Evolutionary conservation across 495 filamentous ascomycete species (phyloP).

Genomic region (Penicillium malachiteum): DNA sequence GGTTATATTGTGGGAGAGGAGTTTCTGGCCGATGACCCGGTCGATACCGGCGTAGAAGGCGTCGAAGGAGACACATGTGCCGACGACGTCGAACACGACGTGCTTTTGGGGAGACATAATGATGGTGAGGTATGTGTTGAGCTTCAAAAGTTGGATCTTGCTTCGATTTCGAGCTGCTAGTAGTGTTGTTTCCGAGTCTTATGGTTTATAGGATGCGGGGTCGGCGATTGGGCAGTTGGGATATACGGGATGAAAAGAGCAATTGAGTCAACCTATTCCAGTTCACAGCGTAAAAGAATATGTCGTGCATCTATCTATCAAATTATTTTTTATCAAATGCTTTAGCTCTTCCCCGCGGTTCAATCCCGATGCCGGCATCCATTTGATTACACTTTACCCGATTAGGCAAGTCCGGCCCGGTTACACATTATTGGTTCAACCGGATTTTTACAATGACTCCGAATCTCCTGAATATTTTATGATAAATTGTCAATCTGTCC

Average conservation of each 20-base stretch:
- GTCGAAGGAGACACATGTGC: slow-evolving; percentile 43
- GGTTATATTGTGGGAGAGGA: slow-evolving; percentile 31
- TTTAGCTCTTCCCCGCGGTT: not conserved
- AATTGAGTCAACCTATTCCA: not conserved
- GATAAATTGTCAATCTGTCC: too few relatives aligned
- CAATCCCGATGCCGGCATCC: not conserved
- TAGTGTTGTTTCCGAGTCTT: too few relatives aligned
- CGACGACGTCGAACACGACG: slow-evolving; percentile 46
- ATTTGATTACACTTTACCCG: slow-evolving; percentile 5
- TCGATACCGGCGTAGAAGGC: slow-evolving; percentile 35
- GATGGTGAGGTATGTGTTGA: not conserved
- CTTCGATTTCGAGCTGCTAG: too few relatives aligned
- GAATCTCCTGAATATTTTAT: too few relatives aligned
- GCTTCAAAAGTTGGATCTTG: too few relatives aligned
- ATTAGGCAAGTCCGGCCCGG: slow-evolving; percentile 16
- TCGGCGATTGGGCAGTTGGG: not conserved
- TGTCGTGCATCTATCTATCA: too few relatives aligned
- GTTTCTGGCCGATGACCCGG: slow-evolving; percentile 23
- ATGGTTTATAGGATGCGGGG: too few relatives aligned
- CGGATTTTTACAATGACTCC: too few relatives aligned
- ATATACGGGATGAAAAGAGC: not conserved
- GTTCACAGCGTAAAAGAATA: too few relatives aligned
- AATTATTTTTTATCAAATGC: not conserved
- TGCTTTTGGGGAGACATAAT: slow-evolving; percentile 27
- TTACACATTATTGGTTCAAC: not conserved